Conservation (phyloP, 2,329 filamentous ascomycete species). For the Aspergillus sp. region DNA sequence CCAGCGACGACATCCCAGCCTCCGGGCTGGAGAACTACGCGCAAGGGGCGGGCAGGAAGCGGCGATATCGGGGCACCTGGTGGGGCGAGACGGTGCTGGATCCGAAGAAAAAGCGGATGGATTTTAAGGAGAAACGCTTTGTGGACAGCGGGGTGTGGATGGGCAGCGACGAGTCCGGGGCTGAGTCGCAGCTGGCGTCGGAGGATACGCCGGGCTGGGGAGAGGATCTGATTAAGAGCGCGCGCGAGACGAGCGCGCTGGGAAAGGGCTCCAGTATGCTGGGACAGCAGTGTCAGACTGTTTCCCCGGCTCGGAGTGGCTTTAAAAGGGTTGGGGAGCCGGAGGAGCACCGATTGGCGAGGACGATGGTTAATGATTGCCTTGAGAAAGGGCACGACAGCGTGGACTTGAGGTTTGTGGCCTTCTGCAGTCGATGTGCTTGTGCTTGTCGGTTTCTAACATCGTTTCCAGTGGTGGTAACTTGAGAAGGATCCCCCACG, state of each 20-base stretch:
- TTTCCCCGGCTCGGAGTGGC: constrained; percentile 8
- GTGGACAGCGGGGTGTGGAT: constrained; percentile 41
- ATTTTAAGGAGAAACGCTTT: constrained; percentile 36
- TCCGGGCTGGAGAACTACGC: constrained; percentile 37
- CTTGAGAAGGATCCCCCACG: constrained; percentile 21
- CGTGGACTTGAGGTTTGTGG: constrained; percentile 37
- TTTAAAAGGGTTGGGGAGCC: constrained; percentile 22
- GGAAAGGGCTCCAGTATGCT: constrained; percentile 1
- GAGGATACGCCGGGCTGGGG: constrained; percentile 28
- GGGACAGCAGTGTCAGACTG: constrained; percentile 1
- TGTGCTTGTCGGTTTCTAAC: not conserved
- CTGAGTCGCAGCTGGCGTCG: constrained; percentile 23
- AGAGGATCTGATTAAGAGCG: constrained; percentile 28
- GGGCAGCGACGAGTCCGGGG: constrained; percentile 36
- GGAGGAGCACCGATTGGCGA: constrained; percentile 27
- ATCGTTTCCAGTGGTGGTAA: constrained; percentile 19
- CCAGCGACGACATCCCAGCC: constrained; percentile 38
- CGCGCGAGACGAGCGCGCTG: constrained; percentile 7
- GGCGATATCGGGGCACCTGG: constrained; percentile 38
- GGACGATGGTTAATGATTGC: constrained; percentile 30
- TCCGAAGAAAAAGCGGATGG: constrained; percentile 29
- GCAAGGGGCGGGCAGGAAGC: constrained; percentile 21
- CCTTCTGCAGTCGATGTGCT: not conserved
- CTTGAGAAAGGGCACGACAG: constrained; percentile 36
- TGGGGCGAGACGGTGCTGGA: constrained; percentile 33